Evolutionary conservation across 139 green algal genomes (phyloP).

Genomic region (Spirogloea muscicola): DNA sequence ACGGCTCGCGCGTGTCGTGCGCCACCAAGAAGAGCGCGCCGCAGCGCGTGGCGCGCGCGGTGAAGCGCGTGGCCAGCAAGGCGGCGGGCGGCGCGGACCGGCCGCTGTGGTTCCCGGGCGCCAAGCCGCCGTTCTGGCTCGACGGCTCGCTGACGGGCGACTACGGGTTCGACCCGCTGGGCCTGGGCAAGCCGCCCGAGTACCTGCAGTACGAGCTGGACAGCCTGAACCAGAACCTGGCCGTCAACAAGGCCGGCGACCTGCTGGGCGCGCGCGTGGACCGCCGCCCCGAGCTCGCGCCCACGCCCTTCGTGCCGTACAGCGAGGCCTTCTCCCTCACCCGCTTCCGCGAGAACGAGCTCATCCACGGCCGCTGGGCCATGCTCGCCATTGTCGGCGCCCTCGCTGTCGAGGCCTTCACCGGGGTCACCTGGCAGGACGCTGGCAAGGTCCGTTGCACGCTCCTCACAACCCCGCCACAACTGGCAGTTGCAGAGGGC

Average conservation of each 20-base stretch:
- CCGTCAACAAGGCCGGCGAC: slow-evolving; percentile 78
- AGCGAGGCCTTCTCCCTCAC: slow-evolving; percentile 81
- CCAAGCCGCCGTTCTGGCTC: slow-evolving; percentile 36
- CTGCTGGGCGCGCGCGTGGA: slow-evolving; percentile 66
- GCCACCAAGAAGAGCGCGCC: slow-evolving; percentile 28
- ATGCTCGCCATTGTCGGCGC: slow-evolving; percentile 49
- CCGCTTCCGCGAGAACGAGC: slow-evolving; percentile 73
- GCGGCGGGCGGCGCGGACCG: background rate
- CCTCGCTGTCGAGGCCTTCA: slow-evolving; percentile 38
- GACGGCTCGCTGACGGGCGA: slow-evolving; percentile 54
- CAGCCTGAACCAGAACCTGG: slow-evolving; percentile 82
- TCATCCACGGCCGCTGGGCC: slow-evolving; percentile 54
- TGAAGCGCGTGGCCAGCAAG: background rate
- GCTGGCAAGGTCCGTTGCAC: slow-evolving; percentile 46
- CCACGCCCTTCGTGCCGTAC: slow-evolving; percentile 53
- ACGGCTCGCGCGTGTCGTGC: slow-evolving; percentile 10
- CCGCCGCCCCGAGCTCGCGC: slow-evolving; percentile 11
- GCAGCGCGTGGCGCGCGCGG: background rate
- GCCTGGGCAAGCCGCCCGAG: slow-evolving; percentile 56
- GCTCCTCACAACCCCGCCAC: too few species aligned
- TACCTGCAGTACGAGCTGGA: slow-evolving; percentile 86
- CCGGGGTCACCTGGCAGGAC: slow-evolving; percentile 52
- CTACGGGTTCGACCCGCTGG: slow-evolving; percentile 59
- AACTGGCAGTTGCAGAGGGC: too few species aligned
- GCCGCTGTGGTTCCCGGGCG: slow-evolving; percentile 47